Base-by-base conservation (phyloP, 129 eudicot species). In the Smallanthus sonchifolius region DNA sequence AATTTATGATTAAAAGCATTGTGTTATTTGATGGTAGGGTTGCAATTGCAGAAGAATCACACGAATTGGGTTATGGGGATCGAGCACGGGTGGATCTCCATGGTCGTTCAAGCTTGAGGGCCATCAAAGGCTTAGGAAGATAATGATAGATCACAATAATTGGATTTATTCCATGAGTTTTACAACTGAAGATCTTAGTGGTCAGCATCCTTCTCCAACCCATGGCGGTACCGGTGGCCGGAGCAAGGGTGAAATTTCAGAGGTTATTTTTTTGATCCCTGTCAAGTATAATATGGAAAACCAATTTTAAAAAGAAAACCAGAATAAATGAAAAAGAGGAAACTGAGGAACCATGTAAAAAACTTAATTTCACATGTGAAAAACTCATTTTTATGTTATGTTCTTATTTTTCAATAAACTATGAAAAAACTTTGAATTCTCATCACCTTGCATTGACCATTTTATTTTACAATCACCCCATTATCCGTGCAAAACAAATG, bases 61-160 rank as follows among this genome's bases (percentile, higher is more conserved):
- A 17, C 47, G 65, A 30, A 75, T 48, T 6, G 70, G 61, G 54
- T 2, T 77, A 36, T 69, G 81, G 81, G 81, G 75, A 70, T 77
- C 75, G 4, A 77, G 39, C 52, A 69, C 42, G 1, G 34, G 81
- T 57, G 81, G 81, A 57, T 11, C 7, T 34, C 37, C 75, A 43
- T 77, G 75, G 75, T 77, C 75, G 30, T 45, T 42, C 0, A 70
- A 10, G 20, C 81, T 77, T 43, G 64, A 69, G 0, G 34, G 63
- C 13, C n/a, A 45, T 57, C 70, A 77, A 36, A 77, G 69, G 61
- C 75, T 77, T 57, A 57, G 52, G 69, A 77, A 77, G 52, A 77
- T 77, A 59, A 77, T 9, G 35, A 35, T 77, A 24, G 70, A 77
- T 69, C 65, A 77, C 20, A 0, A 69, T 0, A 44, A 77, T 35